phyloP scores from a whole-genome alignment of 176 grass and related monocot genomes.

The Paspalum vaginatum region DNA sequence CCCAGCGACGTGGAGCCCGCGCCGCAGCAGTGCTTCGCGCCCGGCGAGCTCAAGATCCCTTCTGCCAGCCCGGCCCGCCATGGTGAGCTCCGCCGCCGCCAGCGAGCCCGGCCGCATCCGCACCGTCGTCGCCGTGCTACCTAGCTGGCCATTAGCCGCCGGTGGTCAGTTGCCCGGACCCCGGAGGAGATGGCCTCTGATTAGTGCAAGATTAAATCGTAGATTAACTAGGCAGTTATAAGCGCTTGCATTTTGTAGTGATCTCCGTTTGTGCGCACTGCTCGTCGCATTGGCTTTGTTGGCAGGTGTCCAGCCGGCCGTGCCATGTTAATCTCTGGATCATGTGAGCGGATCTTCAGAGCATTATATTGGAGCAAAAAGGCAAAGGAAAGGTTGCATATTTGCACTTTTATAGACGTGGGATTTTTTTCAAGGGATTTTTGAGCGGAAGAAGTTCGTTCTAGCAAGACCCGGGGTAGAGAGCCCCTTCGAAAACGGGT shows the following conservation, averaged over 20 bases:
- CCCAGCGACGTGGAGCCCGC: constrained; percentile 40
- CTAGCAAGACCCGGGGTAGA: no score
- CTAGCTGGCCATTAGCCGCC: not conserved
- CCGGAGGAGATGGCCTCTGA: not conserved
- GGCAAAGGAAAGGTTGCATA: no score
- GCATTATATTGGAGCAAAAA: no score
- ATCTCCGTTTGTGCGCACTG: no score
- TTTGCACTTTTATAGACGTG: no score
- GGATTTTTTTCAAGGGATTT: no score
- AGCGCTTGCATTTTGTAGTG: no score
- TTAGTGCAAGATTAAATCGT: not conserved
- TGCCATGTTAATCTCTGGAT: not conserved
- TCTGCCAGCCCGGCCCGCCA: constrained; percentile 52
- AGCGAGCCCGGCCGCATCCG: constrained; percentile 7
- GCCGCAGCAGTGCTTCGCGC: constrained; percentile 35
- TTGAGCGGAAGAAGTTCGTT: no score
- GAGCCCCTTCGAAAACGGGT: no score
- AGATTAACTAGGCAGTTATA: not conserved
- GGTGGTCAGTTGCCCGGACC: not conserved
- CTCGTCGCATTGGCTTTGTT: not conserved
- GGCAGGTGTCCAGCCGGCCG: not conserved
- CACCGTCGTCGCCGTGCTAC: not conserved
- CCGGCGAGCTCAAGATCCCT: constrained; percentile 57
- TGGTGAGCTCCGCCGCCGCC: constrained; percentile 21
- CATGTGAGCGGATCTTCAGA: no score